Evolutionary conservation across 352 stramenopile genomes (phyloP).

Genomic region (Pseudoperonospora humuli): DNA sequence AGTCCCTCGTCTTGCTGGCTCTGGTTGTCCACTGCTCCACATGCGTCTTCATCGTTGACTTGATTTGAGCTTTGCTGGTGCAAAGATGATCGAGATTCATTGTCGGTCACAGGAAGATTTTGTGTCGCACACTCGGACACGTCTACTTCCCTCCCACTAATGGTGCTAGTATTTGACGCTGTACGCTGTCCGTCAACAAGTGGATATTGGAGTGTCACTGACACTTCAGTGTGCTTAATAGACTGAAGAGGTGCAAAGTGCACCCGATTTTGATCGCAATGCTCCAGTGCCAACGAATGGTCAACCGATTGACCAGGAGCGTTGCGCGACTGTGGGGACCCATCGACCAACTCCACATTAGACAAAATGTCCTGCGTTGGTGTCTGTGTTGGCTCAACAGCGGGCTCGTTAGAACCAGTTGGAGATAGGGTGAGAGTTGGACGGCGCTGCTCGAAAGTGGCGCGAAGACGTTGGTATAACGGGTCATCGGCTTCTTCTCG

Average conservation of each 20-base stretch:
- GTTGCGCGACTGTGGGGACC: slow-evolving; percentile 9
- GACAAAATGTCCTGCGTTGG: neutral
- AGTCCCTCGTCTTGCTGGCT: slow-evolving; percentile 1
- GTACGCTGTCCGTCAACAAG: slow-evolving; percentile 8
- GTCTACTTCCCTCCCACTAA: slow-evolving; percentile 13
- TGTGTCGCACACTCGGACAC: slow-evolving; percentile 16
- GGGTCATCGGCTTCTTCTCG: slow-evolving; percentile 16
- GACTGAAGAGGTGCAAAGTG: slow-evolving; percentile 10
- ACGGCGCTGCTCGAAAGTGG: slow-evolving; percentile 11
- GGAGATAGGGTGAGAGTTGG: neutral
- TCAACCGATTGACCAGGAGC: slow-evolving; percentile 1
- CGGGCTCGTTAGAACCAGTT: neutral
- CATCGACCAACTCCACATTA: slow-evolving; percentile 4
- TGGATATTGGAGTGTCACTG: slow-evolving; percentile 9
- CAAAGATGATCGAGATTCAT: neutral
- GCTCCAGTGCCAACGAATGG: neutral
- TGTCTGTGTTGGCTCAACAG: neutral
- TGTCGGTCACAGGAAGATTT: slow-evolving; percentile 8
- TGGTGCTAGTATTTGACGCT: slow-evolving; percentile 15
- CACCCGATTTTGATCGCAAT: slow-evolving; percentile 11
- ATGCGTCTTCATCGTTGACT: neutral
- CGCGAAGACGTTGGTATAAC: slow-evolving; percentile 20
- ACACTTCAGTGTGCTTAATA: slow-evolving; percentile 14
- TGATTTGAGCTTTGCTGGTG: neutral
- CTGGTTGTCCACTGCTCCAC: neutral